phyloP scores from a whole-genome alignment of 305 asterid species.

The Fraxinus platypoda region DNA sequence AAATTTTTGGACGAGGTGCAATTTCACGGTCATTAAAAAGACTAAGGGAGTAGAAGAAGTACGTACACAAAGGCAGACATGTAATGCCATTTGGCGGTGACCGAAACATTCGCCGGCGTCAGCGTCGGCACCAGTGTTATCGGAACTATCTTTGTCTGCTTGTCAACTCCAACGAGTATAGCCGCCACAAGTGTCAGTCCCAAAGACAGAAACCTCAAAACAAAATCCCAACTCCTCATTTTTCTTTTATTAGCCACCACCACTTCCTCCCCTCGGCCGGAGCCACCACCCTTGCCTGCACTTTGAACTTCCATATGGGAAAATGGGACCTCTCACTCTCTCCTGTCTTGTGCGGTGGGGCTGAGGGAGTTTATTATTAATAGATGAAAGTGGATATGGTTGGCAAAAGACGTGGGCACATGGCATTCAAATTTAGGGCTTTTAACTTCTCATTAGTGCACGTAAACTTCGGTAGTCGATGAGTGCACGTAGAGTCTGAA shows the following conservation, averaged over 20 bases:
- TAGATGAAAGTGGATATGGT: slow-evolving; percentile 1
- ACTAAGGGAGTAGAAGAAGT: not conserved
- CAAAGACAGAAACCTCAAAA: slow-evolving; percentile 50
- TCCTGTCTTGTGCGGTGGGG: not conserved
- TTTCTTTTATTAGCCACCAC: slow-evolving; percentile 35
- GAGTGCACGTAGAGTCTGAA: not conserved
- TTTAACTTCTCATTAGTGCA: not conserved
- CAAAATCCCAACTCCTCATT: slow-evolving; percentile 38
- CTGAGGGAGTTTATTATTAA: not conserved
- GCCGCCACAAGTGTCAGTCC: slow-evolving; percentile 48
- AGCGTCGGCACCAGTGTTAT: slow-evolving; percentile 37
- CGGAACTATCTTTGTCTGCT: slow-evolving; percentile 39
- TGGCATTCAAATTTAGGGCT: not conserved
- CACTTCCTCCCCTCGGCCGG: slow-evolving; percentile 21
- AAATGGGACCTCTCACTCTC: not conserved
- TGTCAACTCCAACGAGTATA: slow-evolving; percentile 46
- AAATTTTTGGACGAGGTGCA: not conserved
- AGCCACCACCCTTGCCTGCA: slow-evolving; percentile 17
- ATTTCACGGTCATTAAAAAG: too few relatives aligned
- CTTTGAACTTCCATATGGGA: slow-evolving; percentile 28
- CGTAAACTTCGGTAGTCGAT: not conserved
- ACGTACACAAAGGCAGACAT: slow-evolving; percentile 67
- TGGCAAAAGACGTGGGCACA: not conserved
- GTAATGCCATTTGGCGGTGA: slow-evolving; percentile 54
- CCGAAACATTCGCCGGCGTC: slow-evolving; percentile 50